These are phyloP conservation scores for Meyerozyma smithsonii DNA, from an alignment of 1,139 yeast genomes.

Conservation along the genomic window DNA sequence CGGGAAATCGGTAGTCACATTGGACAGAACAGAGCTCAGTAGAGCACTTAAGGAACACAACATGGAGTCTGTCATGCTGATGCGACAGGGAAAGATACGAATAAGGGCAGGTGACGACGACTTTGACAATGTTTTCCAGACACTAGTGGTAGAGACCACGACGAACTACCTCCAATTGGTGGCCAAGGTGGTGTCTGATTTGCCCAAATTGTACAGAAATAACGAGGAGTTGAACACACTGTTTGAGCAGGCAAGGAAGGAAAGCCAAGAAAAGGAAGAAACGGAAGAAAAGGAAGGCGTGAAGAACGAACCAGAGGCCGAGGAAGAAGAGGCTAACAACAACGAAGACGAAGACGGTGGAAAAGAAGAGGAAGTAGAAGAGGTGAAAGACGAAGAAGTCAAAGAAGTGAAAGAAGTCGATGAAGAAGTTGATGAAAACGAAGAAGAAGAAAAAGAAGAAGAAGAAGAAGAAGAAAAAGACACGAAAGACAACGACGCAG, in stretches of 20 bases:
- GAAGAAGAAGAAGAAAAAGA: slow-evolving; percentile 25
- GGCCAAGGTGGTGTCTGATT: slow-evolving; percentile 25
- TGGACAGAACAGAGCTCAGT: slow-evolving; percentile 11
- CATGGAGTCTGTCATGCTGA: slow-evolving; percentile 17
- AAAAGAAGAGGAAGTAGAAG: neutral
- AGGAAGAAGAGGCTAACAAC: neutral
- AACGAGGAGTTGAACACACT: neutral
- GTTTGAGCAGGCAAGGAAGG: neutral
- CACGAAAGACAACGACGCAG: slow-evolving; percentile 9
- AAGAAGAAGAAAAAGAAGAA: slow-evolving; percentile 15
- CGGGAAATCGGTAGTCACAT: slow-evolving; percentile 3
- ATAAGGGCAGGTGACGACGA: slow-evolving; percentile 15
- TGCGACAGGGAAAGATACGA: slow-evolving; percentile 15
- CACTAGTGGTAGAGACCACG: slow-evolving; percentile 23
- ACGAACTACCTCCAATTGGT: slow-evolving; percentile 22
- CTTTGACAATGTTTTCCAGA: slow-evolving; percentile 17
- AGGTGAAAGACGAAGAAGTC: slow-evolving; percentile 6
- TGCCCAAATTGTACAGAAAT: slow-evolving; percentile 6
- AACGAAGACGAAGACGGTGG: neutral
- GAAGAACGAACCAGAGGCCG: neutral
- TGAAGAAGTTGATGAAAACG: slow-evolving; percentile 26
- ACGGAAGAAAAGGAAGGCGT: neutral
- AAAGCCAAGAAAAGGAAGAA: neutral
- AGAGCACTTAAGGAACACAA: slow-evolving; percentile 10
- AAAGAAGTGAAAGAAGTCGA: slow-evolving; percentile 21